phyloP scores from a whole-genome alignment of 1,284 basidiomycete species.

The Tilletiopsis washingtonensis region DNA sequence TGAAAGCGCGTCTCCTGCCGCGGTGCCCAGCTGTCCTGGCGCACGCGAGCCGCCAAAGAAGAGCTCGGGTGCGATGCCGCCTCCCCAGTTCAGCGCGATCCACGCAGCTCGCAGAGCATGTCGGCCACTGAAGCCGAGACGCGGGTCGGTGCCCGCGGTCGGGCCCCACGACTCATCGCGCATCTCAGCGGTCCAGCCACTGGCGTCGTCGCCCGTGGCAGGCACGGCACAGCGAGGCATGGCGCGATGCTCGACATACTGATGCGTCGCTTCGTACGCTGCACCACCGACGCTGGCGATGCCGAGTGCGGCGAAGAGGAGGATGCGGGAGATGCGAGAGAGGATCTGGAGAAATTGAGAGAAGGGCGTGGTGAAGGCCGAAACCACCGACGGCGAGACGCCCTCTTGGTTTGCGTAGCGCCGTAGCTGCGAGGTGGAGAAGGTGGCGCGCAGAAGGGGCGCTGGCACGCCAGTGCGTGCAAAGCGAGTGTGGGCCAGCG shows the following conservation, averaged over 20 bases:
- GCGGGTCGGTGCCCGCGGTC: constrained; percentile 18
- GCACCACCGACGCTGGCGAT: constrained; percentile 18
- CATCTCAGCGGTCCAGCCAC: constrained; percentile 17
- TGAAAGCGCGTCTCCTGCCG: too few relatives aligned
- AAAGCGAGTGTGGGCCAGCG: too few relatives aligned
- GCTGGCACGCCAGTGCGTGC: too few relatives aligned
- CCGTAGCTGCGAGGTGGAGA: too few relatives aligned
- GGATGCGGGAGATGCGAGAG: constrained; percentile 41
- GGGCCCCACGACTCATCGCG: constrained; percentile 24
- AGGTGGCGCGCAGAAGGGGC: too few relatives aligned
- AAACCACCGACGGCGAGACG: too few relatives aligned
- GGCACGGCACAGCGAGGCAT: constrained; percentile 18
- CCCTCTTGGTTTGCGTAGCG: too few relatives aligned
- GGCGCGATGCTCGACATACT: too few relatives aligned
- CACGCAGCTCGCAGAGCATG: constrained; percentile 40
- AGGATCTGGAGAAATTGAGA: constrained; percentile 33
- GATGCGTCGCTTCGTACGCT: too few relatives aligned
- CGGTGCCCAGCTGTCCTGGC: too few relatives aligned
- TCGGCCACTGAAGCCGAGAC: constrained; percentile 35
- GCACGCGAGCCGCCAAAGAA: constrained; percentile 18
- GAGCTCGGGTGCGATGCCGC: constrained; percentile 31
- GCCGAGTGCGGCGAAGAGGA: constrained; percentile 26
- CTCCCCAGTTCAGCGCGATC: constrained; percentile 41
- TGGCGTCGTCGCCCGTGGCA: constrained; percentile 8
- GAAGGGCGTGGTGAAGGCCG: constrained; percentile 31